phyloP scores from a whole-genome alignment of 805 yeast genomes.

The Lipomyces orientalis region DNA sequence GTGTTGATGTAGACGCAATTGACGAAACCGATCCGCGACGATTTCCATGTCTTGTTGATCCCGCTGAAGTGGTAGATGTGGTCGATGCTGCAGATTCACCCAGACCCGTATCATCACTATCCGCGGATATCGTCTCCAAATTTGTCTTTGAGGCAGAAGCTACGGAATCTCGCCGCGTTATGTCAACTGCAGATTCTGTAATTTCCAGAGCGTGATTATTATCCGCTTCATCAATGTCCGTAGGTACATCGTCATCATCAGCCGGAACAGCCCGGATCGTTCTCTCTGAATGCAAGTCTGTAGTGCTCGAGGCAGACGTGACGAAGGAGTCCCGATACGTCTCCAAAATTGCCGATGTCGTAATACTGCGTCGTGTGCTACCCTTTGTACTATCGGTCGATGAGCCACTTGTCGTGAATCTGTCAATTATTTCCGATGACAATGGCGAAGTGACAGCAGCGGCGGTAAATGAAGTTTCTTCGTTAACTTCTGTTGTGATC shows the following conservation, averaged over 20 bases:
- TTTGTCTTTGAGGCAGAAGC: not conserved
- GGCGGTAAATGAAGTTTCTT: not conserved
- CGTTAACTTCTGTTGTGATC: not conserved
- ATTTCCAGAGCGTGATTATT: not conserved
- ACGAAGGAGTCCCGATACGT: conserved; percentile 9
- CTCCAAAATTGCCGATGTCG: conserved; percentile 17
- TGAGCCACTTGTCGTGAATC: not conserved
- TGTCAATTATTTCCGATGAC: not conserved
- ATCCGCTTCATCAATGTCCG: not conserved
- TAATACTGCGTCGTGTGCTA: not conserved
- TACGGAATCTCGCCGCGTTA: not conserved
- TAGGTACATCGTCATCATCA: not conserved
- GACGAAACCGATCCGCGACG: conserved; percentile 19
- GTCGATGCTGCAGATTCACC: not conserved
- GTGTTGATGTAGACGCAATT: conserved; percentile 4
- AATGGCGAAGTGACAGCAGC: not conserved
- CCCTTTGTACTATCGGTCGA: not conserved
- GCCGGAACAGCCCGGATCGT: not conserved
- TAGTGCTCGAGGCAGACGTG: not conserved
- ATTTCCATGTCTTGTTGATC: not conserved
- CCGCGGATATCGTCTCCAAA: not conserved
- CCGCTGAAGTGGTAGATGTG: not conserved
- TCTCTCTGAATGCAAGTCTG: not conserved
- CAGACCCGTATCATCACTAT: not conserved
- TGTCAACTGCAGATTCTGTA: not conserved